Evolutionary conservation across 257 asterid genomes (phyloP), one percentile per base, ranked within the genome.

Genomic region (Fraxinus cuspidata): DNA sequence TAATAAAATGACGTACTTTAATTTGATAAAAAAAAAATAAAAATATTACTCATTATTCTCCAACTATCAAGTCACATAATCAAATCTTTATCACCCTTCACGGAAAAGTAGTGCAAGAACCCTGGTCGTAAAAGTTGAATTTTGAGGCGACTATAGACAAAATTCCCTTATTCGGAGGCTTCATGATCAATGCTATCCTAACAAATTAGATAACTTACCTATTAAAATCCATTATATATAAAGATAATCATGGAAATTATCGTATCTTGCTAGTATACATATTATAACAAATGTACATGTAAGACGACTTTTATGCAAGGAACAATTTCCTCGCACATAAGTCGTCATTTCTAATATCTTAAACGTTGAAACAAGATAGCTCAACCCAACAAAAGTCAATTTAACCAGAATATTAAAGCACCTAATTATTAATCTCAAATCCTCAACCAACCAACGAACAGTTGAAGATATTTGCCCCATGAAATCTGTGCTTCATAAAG

Each of bases 361-460:
- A 11, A 12, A 12, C 5, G 12, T 42, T 12, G 18, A 42, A 15
- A 42, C 5, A 18, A 42, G 16, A 3, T 42, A 42, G 4, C 16
- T 42, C 18, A 42, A 42, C 1, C 27, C 25, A 19, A 56, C 28
- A n/a, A 56, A 18, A 10, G 11, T 56, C 28, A n/a, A 13, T 56
- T 18, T 21, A 56, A 56, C 65, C 65, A 56, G 65, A 56, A 56
- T 56, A 56, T 56, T 56, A 56, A 56, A 56, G 65, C 65, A 56
- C 64, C 12, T 19, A n/a, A 56, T 18, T 42, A 42, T 42, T 11
- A 3, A 42, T 1, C n/a, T 63, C 68, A 60, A 25, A 11, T 60
- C 44, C 80, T 69, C 80, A 81, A 75, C 84, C n/a, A 81, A 82
- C 81, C 68, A 82, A 77, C 42, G 72, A 79, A 81, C 68, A 53